Base-by-base conservation (phyloP, 192 early-diverging fungal genomes). In the Linnemannia exigua region DNA sequence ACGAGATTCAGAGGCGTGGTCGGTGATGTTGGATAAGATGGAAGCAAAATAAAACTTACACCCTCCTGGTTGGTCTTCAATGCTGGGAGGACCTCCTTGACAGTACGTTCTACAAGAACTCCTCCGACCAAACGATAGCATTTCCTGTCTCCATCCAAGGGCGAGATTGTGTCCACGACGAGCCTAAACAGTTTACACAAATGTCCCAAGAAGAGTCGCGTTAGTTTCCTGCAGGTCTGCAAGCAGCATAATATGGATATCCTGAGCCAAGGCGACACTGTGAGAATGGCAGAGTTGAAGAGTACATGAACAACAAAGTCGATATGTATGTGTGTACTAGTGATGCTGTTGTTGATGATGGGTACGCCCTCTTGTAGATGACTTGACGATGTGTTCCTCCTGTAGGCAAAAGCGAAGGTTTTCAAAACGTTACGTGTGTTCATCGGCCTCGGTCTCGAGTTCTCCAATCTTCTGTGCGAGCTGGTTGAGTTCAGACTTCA, bases 111-210 rank as follows among this genome's bases (percentile, higher is more conserved):
- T 31, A 98, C 95, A 38, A 99, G 87, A 15, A 99, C 96, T 58
- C 98, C 98, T 72, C 96, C 96, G 66, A 99, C 94, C 80, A 99
- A 88, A 48, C 97, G 94, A 89, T 96, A 98, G 86, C 97, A 98
- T 88, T 97, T 98, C 72, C 98, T 95, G 70, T 94, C 93, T 66
- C 79, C 89, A 36, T 95, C 90, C 85, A 98, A 90, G 41, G 96
- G 95, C 22, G 90, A 84, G 74, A 99, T 94, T n/a, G 97, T 97
- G 61, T 99, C 97, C 76, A 99, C 94, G n/a, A 99, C 96, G 50
- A 96, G 91, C 66, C 94, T 95, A 87, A 9, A 22, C 5, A 31
- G 17, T 68, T 47, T 17, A 67, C 72, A 31, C 7, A 70, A 46
- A 74, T 35, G 7, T 28, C 48, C 48, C n/a, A 17, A 31, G 46